Percentiles rank a stretch among this genome's conserved stretches.
Conservation (phyloP, 1,139 yeast genomes). For the Meyerozyma athensensis region DNA sequence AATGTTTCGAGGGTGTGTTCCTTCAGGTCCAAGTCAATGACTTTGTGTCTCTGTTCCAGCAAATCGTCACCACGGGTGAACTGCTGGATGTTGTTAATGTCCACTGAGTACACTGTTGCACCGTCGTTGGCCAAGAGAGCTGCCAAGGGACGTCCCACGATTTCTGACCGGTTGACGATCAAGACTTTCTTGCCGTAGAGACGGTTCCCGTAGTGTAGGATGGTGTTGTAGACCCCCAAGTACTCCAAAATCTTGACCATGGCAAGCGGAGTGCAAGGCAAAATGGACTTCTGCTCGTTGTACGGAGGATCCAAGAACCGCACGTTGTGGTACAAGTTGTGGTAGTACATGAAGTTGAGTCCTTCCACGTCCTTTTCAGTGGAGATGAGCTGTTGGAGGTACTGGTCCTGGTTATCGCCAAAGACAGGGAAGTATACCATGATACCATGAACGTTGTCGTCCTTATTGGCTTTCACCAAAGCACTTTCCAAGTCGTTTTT, state of each 20-base stretch:
- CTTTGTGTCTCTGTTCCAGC: constrained; percentile 77
- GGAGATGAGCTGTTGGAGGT: constrained; percentile 84
- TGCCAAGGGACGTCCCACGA: constrained; percentile 95
- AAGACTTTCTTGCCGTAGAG: constrained; percentile 89
- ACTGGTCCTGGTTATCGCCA: constrained; percentile 92
- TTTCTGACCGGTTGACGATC: constrained; percentile 88
- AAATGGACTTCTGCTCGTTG: constrained; percentile 71
- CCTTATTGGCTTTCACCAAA: constrained; percentile 75
- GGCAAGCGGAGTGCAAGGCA: constrained; percentile 96
- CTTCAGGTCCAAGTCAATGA: constrained; percentile 55
- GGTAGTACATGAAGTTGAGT: constrained; percentile 82
- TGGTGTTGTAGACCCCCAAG: constrained; percentile 77
- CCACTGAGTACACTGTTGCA: constrained; percentile 91
- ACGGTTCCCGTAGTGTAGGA: constrained; percentile 84
- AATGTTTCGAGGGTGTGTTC: constrained; percentile 50
- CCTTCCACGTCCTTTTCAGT: constrained; percentile 95
- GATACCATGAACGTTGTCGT: constrained; percentile 77
- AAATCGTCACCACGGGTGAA: constrained; percentile 94
- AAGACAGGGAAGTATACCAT: constrained; percentile 99
- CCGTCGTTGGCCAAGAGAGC: constrained; percentile 96
- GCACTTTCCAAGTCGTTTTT: constrained; percentile 84
- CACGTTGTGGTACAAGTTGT: constrained; percentile 89
- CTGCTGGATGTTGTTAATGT: constrained; percentile 79
- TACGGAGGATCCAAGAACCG: constrained; percentile 70
- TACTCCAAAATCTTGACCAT: constrained; percentile 89